phyloP scores from a whole-genome alignment of 441 rosid genomes.

The Erodium texanum region DNA sequence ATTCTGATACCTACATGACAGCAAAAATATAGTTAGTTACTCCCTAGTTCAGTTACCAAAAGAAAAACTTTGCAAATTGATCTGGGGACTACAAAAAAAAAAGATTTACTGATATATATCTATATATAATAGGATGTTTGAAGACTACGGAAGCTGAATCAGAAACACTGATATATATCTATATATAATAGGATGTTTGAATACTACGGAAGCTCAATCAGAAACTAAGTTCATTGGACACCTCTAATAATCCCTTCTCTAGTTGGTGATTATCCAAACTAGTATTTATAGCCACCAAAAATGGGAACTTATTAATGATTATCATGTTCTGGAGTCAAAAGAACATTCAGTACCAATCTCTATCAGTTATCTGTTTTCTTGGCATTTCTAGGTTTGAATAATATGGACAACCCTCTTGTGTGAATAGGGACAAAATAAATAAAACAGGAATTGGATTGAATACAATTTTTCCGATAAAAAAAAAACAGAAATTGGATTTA shows the following conservation, averaged over 20 bases:
- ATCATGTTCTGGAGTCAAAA: not conserved
- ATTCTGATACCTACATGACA: constrained; percentile 58
- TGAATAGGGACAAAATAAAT: too few species aligned
- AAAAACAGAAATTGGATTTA: too few species aligned
- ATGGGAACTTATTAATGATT: not conserved
- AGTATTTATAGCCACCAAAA: not conserved
- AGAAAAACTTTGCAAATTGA: not conserved
- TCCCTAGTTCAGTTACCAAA: not conserved
- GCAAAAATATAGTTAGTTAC: constrained; percentile 2
- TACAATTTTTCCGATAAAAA: too few species aligned
- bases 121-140: not conserved
- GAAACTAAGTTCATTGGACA: not conserved
- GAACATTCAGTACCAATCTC: not conserved
- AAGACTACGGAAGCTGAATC: not conserved
- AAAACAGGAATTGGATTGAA: too few species aligned
- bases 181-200: not conserved
- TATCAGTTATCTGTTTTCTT: not conserved
- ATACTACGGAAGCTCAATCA: not conserved
- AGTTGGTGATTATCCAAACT: not conserved
- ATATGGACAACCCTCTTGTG: not conserved
- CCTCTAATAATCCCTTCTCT: not conserved
- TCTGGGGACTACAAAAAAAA: too few species aligned
- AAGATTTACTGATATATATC: not conserved
- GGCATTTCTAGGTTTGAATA: not conserved
- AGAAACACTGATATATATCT: not conserved